Base-by-base conservation (phyloP, 192 early-diverging fungal species). In the Helicostylum pulchrum region DNA sequence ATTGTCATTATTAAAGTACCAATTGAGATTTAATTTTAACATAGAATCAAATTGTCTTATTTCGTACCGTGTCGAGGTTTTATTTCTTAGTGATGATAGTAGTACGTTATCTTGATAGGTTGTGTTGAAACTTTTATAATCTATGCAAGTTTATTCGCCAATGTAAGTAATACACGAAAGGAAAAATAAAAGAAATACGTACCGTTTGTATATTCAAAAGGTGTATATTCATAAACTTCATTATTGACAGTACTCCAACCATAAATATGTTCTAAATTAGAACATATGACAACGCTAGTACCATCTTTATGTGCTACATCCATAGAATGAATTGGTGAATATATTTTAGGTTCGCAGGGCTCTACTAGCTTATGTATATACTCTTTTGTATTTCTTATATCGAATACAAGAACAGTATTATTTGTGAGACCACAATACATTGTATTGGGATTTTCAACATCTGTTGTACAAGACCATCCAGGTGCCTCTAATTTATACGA, bases 391-490 rank as follows among this genome's bases (percentile, higher is more conserved):
- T 69, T 69, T 4, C 67, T 61, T 0, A 63, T 55, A 14, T 69
- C 67, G 51, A 62, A 69, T 0, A 69, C 47, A 44, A 69, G 32
- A 3, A 63, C 36, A 4, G 67, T 45, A 26, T 62, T 54, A 26
- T 69, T 62, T 0, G 30, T 26, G n/a, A 69, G 20, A 19, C 67
- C 67, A 58, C 67, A 69, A n/a, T 69, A 69, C 4, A 69, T 15
- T 3, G 34, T 50, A 52, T 69, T 69, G 7, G 53, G 23, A n/a
- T 69, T 45, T 3, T 30, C 8, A 1, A 9, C 9, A 50, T 69
- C 67, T 32, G 47, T 43, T 11, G 53, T 46, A 50, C 67, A 69
- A 48, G 61, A 69, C 67, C 67, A 69, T 11, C 61, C 67, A 12
- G 67, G 46, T n/a, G 20, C 21, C 7, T 32, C 50, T 23, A 68